Conservation (phyloP, 768 basidiomycete species). For the Suillus spraguei region DNA sequence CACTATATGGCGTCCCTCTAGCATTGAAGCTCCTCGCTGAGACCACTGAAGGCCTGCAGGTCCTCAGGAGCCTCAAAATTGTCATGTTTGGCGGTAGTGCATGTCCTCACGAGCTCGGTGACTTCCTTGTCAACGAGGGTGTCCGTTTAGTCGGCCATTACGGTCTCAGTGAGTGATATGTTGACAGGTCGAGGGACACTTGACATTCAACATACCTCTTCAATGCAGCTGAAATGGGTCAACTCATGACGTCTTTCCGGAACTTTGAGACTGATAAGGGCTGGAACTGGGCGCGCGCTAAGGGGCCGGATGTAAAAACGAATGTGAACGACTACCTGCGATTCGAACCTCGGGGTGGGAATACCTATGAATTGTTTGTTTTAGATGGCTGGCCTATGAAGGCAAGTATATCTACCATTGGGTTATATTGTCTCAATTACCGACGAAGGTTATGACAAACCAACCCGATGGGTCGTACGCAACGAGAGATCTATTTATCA, state of each 20-base stretch:
- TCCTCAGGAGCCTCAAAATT: conserved; percentile 46
- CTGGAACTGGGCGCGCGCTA: conserved; percentile 56
- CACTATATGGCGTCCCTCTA: conserved; percentile 39
- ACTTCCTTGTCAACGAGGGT: conserved; percentile 48
- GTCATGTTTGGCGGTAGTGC: conserved; percentile 55
- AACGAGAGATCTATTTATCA: conserved; percentile 54
- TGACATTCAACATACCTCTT: neutral
- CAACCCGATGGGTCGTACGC: conserved; percentile 56
- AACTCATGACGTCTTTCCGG: conserved; percentile 49
- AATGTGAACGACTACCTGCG: conserved; percentile 37
- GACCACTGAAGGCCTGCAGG: conserved; percentile 44
- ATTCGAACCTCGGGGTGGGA: conserved; percentile 44
- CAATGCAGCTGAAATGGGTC: conserved; percentile 34
- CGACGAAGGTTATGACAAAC: conserved; percentile 36
- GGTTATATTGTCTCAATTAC: conserved; percentile 10
- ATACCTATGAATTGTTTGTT: conserved; percentile 50
- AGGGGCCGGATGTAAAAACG: conserved; percentile 22
- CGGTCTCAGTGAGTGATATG: conserved; percentile 44
- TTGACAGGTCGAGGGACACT: neutral
- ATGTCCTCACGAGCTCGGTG: conserved; percentile 56
- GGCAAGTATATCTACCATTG: conserved; percentile 29
- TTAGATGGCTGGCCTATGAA: conserved; percentile 55
- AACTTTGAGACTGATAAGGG: conserved; percentile 51
- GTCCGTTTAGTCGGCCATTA: conserved; percentile 51
- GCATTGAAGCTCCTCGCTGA: conserved; percentile 51